Evolutionary conservation across 129 eudicot species (phyloP), one percentile per base, ranked within the genome.

Genomic region (Ambrosia trifida): DNA sequence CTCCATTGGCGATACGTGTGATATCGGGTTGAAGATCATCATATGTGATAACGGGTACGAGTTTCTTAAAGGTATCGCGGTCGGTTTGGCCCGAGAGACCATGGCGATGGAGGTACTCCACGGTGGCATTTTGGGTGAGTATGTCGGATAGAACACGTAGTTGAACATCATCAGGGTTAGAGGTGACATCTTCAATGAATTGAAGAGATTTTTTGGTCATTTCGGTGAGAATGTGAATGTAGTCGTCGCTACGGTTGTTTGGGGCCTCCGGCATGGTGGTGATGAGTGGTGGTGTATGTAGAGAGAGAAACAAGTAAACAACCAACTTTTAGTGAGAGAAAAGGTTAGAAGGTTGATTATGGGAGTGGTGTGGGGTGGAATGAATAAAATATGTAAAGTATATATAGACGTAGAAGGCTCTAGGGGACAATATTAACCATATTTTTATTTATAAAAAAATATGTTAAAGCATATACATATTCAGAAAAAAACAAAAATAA

Each of bases 1-100:
- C 95, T 19, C 96, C 96, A 79, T 83, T 84, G 38, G 95, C 96
- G 30, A 90, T 87, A 56, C 95, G 87, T 49, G 80, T 82, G 72
- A 90, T 79, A 77, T 90, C 90, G 3, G 85, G 79, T 45, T 79
- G 85, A 41, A 90, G 75, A 35, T 87, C 91, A 51, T 90, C 96
- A 4, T 90, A 90, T 7, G 83, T 87, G 75, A 85, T 77, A 10
- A 87, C 91, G 0, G 96, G 96, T n/a, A 90, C 36, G 73, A 71
- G 76, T 79, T 87, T 90, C 68, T 90, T 90, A 79, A 90, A 90
- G 1, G 85, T 76, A 60, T 87, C 84, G 3, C 93, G 62, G 70
- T 87, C 91, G 2, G 91, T 78, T 4, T 79, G 70, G 57, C 87
- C 85, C 28, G 69, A 74, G 33, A 90, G 84, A 24, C 83, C 87